Percentiles rank a stretch among this genome's conserved stretches.
Evolutionary conservation across 495 filamentous ascomycete species (phyloP).

Genomic region (Bathelium albidoporum): DNA sequence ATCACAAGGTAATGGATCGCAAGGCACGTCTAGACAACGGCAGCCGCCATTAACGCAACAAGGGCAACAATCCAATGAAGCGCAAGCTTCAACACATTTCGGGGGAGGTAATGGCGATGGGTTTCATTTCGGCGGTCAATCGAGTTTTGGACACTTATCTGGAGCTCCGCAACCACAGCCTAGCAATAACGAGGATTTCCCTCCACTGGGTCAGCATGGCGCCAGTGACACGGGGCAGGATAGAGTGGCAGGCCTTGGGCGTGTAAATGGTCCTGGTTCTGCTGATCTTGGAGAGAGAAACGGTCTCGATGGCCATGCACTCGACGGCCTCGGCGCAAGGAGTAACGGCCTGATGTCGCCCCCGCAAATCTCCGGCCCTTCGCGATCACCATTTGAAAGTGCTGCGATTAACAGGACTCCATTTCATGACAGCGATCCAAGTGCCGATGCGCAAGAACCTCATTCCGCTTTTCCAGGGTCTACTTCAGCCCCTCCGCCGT

Average conservation of each 20-base stretch:
- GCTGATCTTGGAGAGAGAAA: constrained; percentile 38
- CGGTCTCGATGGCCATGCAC: constrained; percentile 36
- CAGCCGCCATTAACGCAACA: background rate
- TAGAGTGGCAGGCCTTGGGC: background rate
- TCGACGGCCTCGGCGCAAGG: constrained; percentile 8
- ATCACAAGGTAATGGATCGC: background rate
- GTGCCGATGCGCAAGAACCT: constrained; percentile 6
- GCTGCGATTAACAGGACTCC: background rate
- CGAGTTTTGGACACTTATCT: constrained; percentile 8
- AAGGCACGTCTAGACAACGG: background rate
- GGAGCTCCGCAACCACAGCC: constrained; percentile 15
- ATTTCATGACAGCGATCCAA: background rate
- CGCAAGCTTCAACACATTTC: background rate
- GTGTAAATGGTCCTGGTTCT: background rate
- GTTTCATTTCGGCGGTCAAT: background rate
- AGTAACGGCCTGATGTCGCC: background rate
- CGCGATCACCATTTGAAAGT: background rate
- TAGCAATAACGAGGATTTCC: constrained; percentile 57
- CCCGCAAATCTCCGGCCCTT: constrained; percentile 9
- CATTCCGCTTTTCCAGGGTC: constrained; percentile 8
- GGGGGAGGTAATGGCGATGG: background rate
- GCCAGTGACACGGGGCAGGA: constrained; percentile 64
- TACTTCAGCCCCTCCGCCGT: constrained; percentile 18
- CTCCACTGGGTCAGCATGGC: constrained; percentile 62
- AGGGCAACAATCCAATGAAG: background rate